phyloP scores from a whole-genome alignment of 305 asterid genomes.

The Euphrasia arctica region DNA sequence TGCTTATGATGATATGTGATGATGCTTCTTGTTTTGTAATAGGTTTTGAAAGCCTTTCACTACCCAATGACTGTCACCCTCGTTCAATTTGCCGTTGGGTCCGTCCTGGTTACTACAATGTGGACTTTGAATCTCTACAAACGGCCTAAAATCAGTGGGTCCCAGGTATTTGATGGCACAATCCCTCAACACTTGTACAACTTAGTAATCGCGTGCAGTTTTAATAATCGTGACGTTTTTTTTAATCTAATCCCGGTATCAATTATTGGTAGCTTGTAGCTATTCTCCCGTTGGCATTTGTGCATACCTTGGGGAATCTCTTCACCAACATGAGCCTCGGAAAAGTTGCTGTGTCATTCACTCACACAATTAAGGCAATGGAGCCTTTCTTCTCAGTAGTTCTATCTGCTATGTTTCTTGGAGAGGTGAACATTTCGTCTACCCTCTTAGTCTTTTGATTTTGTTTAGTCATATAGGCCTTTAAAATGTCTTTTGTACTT shows the following conservation, averaged over 20 bases:
- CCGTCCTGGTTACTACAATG: conserved; percentile 68
- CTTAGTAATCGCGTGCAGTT: conserved; percentile 8
- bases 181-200: conserved; percentile 1
- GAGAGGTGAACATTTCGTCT: conserved; percentile 57
- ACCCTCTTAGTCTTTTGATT: conserved; percentile 7
- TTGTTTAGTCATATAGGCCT: conserved; percentile 17
- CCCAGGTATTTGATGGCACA: conserved; percentile 51
- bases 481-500: background rate
- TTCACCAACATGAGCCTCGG: conserved; percentile 99
- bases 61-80: conserved; percentile 85
- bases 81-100: conserved; percentile 81
- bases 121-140: conserved; percentile 79
- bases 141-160: conserved; percentile 82
- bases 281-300: conserved; percentile 87
- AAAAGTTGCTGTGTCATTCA: conserved; percentile 95
- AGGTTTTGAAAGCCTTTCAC: conserved; percentile 84
- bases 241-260: conserved; percentile 12
- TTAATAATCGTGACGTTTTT: conserved; percentile 1
- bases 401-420: conserved; percentile 92
- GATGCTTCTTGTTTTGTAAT: conserved; percentile 23
- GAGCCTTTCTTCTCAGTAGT: conserved; percentile 98
- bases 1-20: conserved; percentile 1
- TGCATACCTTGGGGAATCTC: conserved; percentile 85
- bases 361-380: conserved; percentile 97
- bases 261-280: conserved; percentile 64